Conservation (phyloP, 2,329 filamentous ascomycete species). For the Penicillium glabrum region DNA sequence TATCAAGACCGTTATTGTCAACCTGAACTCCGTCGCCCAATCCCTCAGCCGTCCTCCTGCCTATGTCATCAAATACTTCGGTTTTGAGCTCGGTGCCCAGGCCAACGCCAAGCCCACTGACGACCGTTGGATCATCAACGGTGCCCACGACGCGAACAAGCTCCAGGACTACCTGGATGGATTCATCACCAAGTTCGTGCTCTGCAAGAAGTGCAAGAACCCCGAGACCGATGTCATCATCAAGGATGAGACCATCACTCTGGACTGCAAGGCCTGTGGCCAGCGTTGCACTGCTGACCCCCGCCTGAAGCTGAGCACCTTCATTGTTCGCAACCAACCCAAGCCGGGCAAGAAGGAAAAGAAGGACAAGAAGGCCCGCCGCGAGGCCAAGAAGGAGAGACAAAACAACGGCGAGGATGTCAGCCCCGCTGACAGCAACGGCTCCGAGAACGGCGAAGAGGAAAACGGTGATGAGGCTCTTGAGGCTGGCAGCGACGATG, state of each 20-base stretch:
- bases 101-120: slow-evolving; percentile 97
- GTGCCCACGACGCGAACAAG: slow-evolving; percentile 90
- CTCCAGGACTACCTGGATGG: slow-evolving; percentile 97
- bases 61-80: slow-evolving; percentile 99
- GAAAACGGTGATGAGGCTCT: slow-evolving; percentile 66
- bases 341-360: slow-evolving; percentile 97
- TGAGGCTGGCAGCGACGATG: slow-evolving; percentile 83
- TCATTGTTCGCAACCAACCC: slow-evolving; percentile 88
- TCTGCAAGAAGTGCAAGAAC: slow-evolving; percentile 99
- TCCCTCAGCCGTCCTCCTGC: slow-evolving; percentile 88
- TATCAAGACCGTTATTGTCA: slow-evolving; percentile 98
- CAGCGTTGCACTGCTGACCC: slow-evolving; percentile 88
- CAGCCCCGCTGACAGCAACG: slow-evolving; percentile 66
- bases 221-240: slow-evolving; percentile 95
- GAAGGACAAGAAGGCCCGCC: slow-evolving; percentile 84
- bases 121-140: slow-evolving; percentile 99
- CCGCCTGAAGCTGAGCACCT: slow-evolving; percentile 92
- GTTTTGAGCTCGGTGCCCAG: slow-evolving; percentile 97
- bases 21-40: slow-evolving; percentile 87
- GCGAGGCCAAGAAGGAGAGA: slow-evolving; percentile 74
- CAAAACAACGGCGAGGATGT: slow-evolving; percentile 59
- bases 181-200: slow-evolving; percentile 98
- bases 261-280: slow-evolving; percentile 99
- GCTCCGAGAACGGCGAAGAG: slow-evolving; percentile 57
- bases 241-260: slow-evolving; percentile 86